Conservation (phyloP, 257 asterid genomes). For the Solanum sejunctum region DNA sequence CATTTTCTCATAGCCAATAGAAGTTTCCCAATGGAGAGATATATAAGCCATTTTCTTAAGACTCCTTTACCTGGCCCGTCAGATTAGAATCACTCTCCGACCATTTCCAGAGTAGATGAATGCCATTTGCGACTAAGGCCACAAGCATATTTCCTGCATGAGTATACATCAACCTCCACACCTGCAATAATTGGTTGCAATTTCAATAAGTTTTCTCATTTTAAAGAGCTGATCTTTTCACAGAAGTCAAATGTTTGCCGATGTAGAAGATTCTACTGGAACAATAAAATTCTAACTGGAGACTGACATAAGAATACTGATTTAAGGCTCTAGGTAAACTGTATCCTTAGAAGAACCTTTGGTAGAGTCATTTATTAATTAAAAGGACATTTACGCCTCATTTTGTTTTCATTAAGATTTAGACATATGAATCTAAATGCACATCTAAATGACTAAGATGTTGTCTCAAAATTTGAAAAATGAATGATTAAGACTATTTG, state of each 20-base stretch:
- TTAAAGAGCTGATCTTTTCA: neutral
- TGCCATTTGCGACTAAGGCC: slow-evolving; percentile 57
- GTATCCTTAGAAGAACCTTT: neutral
- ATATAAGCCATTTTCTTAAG: neutral
- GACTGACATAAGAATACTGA: neutral
- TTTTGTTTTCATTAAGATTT: no score
- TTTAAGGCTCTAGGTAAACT: neutral
- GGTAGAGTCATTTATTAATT: neutral
- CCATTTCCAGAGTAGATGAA: slow-evolving; percentile 72
- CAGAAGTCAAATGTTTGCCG: neutral
- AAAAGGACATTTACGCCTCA: neutral
- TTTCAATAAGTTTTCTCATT: neutral
- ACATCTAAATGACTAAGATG: no score
- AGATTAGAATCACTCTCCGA: slow-evolving; percentile 8
- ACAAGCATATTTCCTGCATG: slow-evolving; percentile 51
- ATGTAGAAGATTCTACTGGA: neutral
- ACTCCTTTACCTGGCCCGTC: slow-evolving; percentile 25
- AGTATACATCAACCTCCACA: slow-evolving; percentile 59
- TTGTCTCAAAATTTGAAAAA: no score
- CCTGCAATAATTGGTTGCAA: slow-evolving; percentile 33
- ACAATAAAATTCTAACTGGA: neutral
- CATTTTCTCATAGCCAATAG: neutral
- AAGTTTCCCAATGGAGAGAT: neutral
- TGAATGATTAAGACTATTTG: no score
- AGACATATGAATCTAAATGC: no score